A percentile compares a stretch with the other conserved stretches of the same genome.
Conservation (phyloP, 192 early-diverging fungal species). For the Oehlia diaphana region DNA sequence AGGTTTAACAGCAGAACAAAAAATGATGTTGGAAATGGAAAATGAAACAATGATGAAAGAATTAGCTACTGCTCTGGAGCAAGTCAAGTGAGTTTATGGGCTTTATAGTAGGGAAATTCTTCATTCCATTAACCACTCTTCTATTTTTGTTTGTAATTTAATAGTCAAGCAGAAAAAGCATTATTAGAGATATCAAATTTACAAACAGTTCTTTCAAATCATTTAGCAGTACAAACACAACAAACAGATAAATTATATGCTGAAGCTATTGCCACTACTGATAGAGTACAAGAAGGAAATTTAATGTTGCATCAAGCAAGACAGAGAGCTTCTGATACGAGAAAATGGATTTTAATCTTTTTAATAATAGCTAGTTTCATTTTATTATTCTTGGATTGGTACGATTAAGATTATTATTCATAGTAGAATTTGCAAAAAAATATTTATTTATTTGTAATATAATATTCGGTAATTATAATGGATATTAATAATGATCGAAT, state of each 20-base stretch:
- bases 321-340: conserved; percentile 61
- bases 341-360: conserved; percentile 75
- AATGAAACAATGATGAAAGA: conserved; percentile 68
- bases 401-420: conserved; percentile 44
- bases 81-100: conserved; percentile 47
- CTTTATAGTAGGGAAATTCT: background rate
- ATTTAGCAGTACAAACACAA: conserved; percentile 68
- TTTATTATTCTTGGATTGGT: conserved; percentile 79
- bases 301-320: conserved; percentile 61
- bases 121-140: background rate
- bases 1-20: conserved; percentile 49
- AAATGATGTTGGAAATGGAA: conserved; percentile 67
- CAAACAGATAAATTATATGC: conserved; percentile 73
- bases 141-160: too few species aligned
- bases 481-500: too few species aligned
- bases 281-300: conserved; percentile 68
- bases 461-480: too few species aligned
- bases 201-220: conserved; percentile 68
- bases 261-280: conserved; percentile 66
- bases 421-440: too few species aligned
- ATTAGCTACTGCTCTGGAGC: conserved; percentile 67
- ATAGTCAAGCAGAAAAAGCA: conserved; percentile 61
- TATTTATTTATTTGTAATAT: too few species aligned
- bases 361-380: conserved; percentile 71
- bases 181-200: conserved; percentile 73